A percentile compares a stretch with the other conserved stretches of the same genome.
Conservation (phyloP, 2,329 filamentous ascomycete genomes). For the Juglanconis oblonga region DNA sequence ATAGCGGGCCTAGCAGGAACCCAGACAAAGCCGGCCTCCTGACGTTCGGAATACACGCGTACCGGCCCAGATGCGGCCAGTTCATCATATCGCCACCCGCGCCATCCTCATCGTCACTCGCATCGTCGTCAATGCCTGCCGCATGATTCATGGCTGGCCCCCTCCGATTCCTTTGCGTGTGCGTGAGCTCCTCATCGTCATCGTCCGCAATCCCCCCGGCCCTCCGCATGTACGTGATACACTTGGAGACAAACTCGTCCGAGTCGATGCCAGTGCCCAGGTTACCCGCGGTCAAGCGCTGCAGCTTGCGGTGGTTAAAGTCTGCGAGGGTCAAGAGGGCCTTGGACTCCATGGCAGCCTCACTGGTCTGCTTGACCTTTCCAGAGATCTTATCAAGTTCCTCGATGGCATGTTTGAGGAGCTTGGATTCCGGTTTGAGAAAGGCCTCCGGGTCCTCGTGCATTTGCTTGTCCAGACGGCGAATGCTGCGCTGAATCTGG, state of each 20-base stretch:
- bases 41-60: constrained; percentile 71
- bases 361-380: constrained; percentile 79
- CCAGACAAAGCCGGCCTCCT: constrained; percentile 73
- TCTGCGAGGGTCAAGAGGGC: constrained; percentile 79
- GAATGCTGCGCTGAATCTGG: constrained; percentile 64
- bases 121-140: constrained; percentile 41
- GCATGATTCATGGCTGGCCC: constrained; percentile 21
- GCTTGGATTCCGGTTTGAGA: constrained; percentile 61
- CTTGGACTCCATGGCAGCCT: constrained; percentile 88
- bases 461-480: constrained; percentile 62
- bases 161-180: constrained; percentile 46
- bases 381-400: constrained; percentile 64
- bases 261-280: constrained; percentile 75
- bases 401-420: constrained; percentile 63
- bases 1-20: constrained; percentile 85
- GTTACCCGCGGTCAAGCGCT: constrained; percentile 71
- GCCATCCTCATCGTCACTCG: constrained; percentile 55
- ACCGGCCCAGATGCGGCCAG: constrained; percentile 80
- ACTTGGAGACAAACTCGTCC: constrained; percentile 89
- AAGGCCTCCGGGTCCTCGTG: constrained; percentile 70
- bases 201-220: constrained; percentile 55
- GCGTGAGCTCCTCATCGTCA: constrained; percentile 47
- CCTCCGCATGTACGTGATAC: constrained; percentile 79
- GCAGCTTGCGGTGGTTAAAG: constrained; percentile 73
- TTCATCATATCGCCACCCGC: constrained; percentile 76